A percentile compares a stretch with the other conserved stretches of the same genome.
Conservation (phyloP, 2,329 filamentous ascomycete genomes). For the Sclerotinia subarctica region DNA sequence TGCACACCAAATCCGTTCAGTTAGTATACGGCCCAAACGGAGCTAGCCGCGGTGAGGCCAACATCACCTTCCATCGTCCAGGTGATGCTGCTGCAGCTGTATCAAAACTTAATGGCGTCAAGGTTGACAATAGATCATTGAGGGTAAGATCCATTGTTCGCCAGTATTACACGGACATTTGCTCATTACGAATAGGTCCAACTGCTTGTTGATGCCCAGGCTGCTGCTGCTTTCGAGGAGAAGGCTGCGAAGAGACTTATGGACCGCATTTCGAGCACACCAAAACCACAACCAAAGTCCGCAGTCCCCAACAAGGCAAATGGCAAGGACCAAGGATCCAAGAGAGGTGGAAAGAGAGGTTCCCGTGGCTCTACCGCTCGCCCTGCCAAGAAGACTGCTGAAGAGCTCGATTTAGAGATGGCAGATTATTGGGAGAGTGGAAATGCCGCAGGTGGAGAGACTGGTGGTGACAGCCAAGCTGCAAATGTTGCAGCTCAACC, state of each 20-base stretch:
- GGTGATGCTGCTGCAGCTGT: conserved; percentile 84
- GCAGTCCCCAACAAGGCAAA: conserved; percentile 75
- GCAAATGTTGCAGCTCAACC: conserved; percentile 43
- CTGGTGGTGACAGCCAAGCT: conserved; percentile 48
- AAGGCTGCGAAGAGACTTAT: conserved; percentile 66
- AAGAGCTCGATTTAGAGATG: conserved; percentile 98
- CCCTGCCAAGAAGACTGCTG: conserved; percentile 80
- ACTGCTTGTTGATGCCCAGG: conserved; percentile 77
- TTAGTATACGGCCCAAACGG: conserved; percentile 92
- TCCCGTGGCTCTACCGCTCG: conserved; percentile 55
- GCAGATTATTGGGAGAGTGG: conserved; percentile 75
- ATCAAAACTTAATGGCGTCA: conserved; percentile 77
- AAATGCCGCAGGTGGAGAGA: conserved; percentile 47
- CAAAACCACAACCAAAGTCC: conserved; percentile 76
- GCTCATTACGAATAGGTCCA: conserved; percentile 63
- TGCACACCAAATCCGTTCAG: conserved; percentile 48
- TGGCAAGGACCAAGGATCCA: conserved; percentile 48
- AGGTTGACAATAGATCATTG: conserved; percentile 86
- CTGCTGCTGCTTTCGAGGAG: conserved; percentile 58
- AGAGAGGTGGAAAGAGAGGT: conserved; percentile 38
- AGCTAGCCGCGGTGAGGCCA: conserved; percentile 86
- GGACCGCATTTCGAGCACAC: conserved; percentile 68
- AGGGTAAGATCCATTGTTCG: conserved; percentile 72
- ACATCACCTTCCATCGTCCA: conserved; percentile 77
- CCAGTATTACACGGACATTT: not conserved